Evolutionary conservation across 2,329 filamentous ascomycete species (phyloP), one percentile per base, ranked within the genome.

Genomic region (Knufia fluminis): DNA sequence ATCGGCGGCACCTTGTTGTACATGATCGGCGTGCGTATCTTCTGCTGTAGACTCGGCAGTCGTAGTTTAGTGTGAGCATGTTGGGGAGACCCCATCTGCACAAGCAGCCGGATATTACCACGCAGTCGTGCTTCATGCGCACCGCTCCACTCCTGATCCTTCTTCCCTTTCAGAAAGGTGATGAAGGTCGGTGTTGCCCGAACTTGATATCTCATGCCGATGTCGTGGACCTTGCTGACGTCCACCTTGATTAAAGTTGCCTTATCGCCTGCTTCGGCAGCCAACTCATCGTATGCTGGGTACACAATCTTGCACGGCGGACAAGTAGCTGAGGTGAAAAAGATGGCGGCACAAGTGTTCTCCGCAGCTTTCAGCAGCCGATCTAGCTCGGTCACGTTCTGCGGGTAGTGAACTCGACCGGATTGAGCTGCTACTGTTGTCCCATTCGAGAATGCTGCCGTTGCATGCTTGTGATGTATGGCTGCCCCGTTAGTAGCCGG

Each of bases 241-340:
- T 97, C 90, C 10, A 94, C 80, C 62, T 94, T 92, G 68, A 96
- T 82, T 42, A 96, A 76, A 0, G 79, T 70, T 2, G 80, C 82
- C 57, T 82, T 82, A 26, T 77, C 69, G 1, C 78, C 82, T 23
- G 82, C 74, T 62, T 94, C 84, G 22, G 77, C 78, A 1, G 90
- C 89, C 0, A 96, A 72, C 55, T 86, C 75, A 53, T 94, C 85
- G 60, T 87, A 97, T 0, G 83, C 68, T 1, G 90, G 87, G 60
- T 95, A 94, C 1, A 91, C 76, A 14, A 80, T 68, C 64, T 85
- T 91, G 75, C 91, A 96, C 0, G 90, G 89, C 1, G 80, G 77
- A 62, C 90, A 96, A 2, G 83, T 92, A 1, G 85, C 79, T 2
- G 87, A 94, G 0, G 91, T 96, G 69, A 97, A 97, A 72, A 96